phyloP scores from a whole-genome alignment of 1,284 basidiomycete genomes.

The Exobasidium rhododendri region DNA sequence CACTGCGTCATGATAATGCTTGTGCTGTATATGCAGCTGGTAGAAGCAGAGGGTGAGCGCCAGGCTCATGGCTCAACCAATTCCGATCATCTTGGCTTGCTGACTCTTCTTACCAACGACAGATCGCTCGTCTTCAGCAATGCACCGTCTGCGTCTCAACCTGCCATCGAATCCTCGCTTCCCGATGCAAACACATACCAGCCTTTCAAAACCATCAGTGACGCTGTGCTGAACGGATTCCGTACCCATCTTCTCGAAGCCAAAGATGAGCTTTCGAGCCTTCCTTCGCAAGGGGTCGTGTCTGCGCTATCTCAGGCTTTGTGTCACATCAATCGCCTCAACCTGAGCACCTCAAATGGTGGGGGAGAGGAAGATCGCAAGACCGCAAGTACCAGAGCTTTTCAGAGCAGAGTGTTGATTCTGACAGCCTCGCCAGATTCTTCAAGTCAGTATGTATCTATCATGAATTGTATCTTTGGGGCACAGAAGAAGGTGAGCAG shows the following conservation, averaged over 20 bases:
- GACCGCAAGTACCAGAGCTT: neutral
- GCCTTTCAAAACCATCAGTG: conserved; percentile 43
- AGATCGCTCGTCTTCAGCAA: conserved; percentile 4
- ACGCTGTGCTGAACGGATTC: conserved; percentile 37
- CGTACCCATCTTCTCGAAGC: conserved; percentile 14
- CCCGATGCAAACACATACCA: conserved; percentile 47
- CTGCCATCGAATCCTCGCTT: neutral
- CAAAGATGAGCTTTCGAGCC: neutral
- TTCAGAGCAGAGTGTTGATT: conserved; percentile 68
- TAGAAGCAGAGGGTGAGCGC: conserved; percentile 17
- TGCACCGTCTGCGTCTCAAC: neutral
- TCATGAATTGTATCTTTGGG: conserved; percentile 99
- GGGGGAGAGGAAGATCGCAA: neutral
- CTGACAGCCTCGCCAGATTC: conserved; percentile 86
- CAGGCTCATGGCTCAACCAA: neutral
- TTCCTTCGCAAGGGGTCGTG: conserved; percentile 10
- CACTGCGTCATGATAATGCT: conserved; percentile 83
- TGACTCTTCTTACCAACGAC: conserved; percentile 10
- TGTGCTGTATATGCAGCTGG: conserved; percentile 86
- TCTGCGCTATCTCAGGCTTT: conserved; percentile 8
- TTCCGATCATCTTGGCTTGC: neutral
- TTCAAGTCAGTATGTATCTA: conserved; percentile 83
- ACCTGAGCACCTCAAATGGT: neutral
- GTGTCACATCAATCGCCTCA: conserved; percentile 9
- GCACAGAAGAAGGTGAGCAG: conserved; percentile 88